Percentiles rank a stretch among this genome's conserved stretches.
Evolutionary conservation across 148 eudicot species (phyloP).

Genomic region (Cornus florida): DNA sequence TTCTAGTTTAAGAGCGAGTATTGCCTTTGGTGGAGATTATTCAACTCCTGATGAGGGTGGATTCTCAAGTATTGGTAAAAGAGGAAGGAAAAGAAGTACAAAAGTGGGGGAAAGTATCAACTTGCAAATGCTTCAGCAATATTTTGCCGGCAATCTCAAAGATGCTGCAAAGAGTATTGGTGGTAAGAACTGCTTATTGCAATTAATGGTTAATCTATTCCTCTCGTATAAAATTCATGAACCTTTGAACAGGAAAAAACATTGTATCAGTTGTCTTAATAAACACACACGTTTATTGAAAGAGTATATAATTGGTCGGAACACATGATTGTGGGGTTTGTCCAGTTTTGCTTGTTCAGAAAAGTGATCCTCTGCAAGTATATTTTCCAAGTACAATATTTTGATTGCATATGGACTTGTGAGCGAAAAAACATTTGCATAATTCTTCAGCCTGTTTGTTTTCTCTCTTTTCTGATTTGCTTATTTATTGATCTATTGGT

Average conservation of each 20-base stretch:
- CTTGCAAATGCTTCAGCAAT: constrained; percentile 74
- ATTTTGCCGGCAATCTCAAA: constrained; percentile 91
- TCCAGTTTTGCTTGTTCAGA: not conserved
- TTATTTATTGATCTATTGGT: too few species aligned
- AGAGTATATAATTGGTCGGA: not conserved
- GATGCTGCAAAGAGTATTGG: constrained; percentile 93
- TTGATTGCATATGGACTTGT: too few species aligned
- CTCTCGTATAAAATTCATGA: too few species aligned
- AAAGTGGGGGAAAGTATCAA: constrained; percentile 76
- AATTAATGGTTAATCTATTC: not conserved
- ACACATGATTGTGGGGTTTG: not conserved
- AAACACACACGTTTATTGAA: not conserved
- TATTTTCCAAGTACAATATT: too few species aligned
- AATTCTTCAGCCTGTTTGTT: not conserved
- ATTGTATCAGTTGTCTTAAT: not conserved
- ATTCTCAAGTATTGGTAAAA: constrained; percentile 33
- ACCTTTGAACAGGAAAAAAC: too few species aligned
- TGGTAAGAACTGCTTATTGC: constrained; percentile 46
- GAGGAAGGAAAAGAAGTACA: constrained; percentile 57
- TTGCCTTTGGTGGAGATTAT: constrained; percentile 11
- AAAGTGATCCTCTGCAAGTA: too few species aligned
- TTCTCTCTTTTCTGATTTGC: not conserved
- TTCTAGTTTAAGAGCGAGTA: constrained; percentile 15
- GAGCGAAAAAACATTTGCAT: too few species aligned
- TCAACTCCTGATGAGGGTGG: constrained; percentile 42